Percentiles rank a stretch among this genome's conserved stretches.
Conservation (phyloP, 2,329 filamentous ascomycete genomes). For the Talaromyces sp. region DNA sequence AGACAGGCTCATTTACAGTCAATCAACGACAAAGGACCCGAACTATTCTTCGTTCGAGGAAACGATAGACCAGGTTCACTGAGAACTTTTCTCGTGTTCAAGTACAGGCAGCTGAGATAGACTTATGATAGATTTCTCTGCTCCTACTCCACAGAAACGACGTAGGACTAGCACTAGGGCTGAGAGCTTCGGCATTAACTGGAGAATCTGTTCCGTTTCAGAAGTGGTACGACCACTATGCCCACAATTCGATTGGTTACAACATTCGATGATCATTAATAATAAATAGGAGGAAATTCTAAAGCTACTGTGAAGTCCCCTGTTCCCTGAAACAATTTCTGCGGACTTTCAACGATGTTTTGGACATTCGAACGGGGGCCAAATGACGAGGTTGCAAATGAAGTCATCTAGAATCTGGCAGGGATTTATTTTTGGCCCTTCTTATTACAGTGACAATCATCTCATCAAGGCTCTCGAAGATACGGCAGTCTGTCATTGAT, state of each 20-base stretch:
- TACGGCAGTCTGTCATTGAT: neutral
- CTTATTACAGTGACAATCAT: neutral
- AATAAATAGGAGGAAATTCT: neutral
- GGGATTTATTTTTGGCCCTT: neutral
- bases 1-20: neutral
- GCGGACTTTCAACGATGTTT: neutral
- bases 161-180: neutral
- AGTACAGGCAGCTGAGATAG: neutral
- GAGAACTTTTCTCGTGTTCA: neutral
- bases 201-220: neutral
- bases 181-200: neutral
- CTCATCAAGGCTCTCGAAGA: neutral
- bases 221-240: neutral
- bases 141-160: neutral
- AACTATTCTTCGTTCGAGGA: neutral
- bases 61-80: neutral
- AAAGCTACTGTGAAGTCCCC: neutral
- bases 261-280: neutral
- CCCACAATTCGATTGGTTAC: neutral
- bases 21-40: neutral
- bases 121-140: neutral
- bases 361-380: neutral
- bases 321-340: conserved; percentile 8
- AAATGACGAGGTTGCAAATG: neutral
- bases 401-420: neutral